A percentile compares a stretch with the other conserved stretches of the same genome.
Evolutionary conservation across 305 asterid genomes (phyloP).

Genomic region (Fraxinus platypoda): DNA sequence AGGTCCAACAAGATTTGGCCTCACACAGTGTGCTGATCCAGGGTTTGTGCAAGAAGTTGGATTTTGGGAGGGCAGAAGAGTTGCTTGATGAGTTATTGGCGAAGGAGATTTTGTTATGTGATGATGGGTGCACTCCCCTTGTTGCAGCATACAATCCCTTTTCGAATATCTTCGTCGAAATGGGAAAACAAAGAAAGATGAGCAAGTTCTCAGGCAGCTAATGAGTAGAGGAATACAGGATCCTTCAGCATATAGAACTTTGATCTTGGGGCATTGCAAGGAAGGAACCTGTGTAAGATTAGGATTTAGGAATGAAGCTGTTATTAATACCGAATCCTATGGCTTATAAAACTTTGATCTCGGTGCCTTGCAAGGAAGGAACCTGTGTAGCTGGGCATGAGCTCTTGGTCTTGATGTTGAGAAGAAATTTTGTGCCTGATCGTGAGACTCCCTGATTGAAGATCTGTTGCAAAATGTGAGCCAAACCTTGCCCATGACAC

Average conservation of each 20-base stretch:
- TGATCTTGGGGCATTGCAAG: constrained; percentile 68
- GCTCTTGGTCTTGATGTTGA: constrained; percentile 67
- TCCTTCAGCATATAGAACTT: constrained; percentile 60
- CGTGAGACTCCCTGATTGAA: constrained; percentile 44
- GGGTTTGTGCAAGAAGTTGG: constrained; percentile 43
- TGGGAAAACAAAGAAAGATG: constrained; percentile 68
- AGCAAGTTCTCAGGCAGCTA: constrained; percentile 67
- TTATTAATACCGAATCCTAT: too few species aligned
- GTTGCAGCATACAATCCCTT: constrained; percentile 72
- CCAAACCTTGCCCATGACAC: constrained; percentile 60
- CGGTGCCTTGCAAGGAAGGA: constrained; percentile 71
- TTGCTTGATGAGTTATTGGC: constrained; percentile 57
- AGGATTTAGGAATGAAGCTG: too few species aligned
- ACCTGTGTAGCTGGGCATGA: constrained; percentile 47
- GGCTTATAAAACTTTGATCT: constrained; percentile 65
- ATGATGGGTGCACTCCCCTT: constrained; percentile 53
- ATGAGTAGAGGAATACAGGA: constrained; percentile 71
- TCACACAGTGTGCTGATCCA: constrained; percentile 62
- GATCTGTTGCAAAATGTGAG: constrained; percentile 52
- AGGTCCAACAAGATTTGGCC: constrained; percentile 65
- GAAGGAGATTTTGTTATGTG: constrained; percentile 44
- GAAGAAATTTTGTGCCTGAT: constrained; percentile 61
- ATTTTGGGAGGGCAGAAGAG: constrained; percentile 56
- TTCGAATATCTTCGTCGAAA: constrained; percentile 55
- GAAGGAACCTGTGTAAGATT: constrained; percentile 52